phyloP scores from a whole-genome alignment of 768 basidiomycete species.

The Antrodiella citrinella region DNA sequence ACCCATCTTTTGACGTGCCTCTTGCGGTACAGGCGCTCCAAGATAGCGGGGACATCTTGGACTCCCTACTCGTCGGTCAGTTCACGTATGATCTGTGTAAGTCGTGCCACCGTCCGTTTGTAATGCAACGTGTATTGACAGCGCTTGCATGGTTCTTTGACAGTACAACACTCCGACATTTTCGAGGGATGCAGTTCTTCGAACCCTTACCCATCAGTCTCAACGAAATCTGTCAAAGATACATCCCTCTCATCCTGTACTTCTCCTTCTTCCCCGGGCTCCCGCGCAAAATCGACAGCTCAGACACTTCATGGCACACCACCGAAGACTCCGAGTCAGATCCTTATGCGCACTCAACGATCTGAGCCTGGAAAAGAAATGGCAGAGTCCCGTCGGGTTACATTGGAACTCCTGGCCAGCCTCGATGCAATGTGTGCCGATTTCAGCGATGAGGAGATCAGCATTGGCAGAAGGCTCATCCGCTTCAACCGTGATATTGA shows the following conservation, averaged over 20 bases:
- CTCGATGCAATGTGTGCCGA: conserved; percentile 45
- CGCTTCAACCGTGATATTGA: conserved; percentile 77
- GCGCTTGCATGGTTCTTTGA: no score
- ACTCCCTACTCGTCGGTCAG: conserved; percentile 62
- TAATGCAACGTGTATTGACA: no score
- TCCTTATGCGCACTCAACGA: conserved; percentile 18
- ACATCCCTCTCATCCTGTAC: no score
- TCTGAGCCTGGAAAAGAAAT: conserved; percentile 20
- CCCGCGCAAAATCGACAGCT: no score
- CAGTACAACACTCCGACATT: no score
- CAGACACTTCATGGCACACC: no score
- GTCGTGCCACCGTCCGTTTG: no score
- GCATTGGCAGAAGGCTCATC: conserved; percentile 72
- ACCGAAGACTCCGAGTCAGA: no score
- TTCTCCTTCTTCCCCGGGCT: no score
- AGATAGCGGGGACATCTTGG: conserved; percentile 44
- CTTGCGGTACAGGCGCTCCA: conserved; percentile 59
- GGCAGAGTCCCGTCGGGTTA: conserved; percentile 41
- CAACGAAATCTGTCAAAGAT: no score
- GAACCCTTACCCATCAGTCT: no score
- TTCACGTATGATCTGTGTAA: conserved; percentile 42
- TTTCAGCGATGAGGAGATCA: conserved; percentile 61
- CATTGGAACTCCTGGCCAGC: conserved; percentile 54
- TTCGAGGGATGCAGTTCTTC: no score
- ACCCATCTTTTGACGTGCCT: conserved; percentile 35